Base-by-base conservation (phyloP, 352 stramenopile species). In the Phytophthora pinifolia region DNA sequence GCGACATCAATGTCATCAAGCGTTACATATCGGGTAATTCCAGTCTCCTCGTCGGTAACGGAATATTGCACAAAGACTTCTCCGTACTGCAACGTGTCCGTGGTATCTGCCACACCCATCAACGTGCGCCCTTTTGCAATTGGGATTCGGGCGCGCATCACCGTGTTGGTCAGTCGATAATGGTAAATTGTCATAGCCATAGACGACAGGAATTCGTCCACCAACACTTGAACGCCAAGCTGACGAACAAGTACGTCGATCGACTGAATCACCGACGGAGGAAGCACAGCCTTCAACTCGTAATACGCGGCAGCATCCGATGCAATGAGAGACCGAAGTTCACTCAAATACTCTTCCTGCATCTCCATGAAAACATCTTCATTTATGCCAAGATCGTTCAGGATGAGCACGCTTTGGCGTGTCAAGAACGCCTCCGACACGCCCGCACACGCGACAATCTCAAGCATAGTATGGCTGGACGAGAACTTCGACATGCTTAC, bases 31-130 rank as follows among this genome's bases (percentile, higher is more conserved):
- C 35, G 46, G 39, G 65, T 49, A 5, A 42, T 25, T 4, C 47
- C 58, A 18, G 29, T 52, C 3, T 58, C 48, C 1, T 78, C 61
- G 4, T 78, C 79, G 22, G 55, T 62, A 25, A 84, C 71, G 1
- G 74, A 74, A 45, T 89, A 90, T 38, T 88, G 84, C 1, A 94
- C 80, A 59, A 88, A 94, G 4, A 94, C 76, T 52, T 88, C 66
- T 1, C 81, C 81, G 15, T 90, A 88, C 12, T 70, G 25, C 14
- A 94, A 64, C 6, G 77, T 86, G 0, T 64, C 59, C 1, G 83
- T 91, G 36, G 92, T 91, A 55, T 94, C 85, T 0, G 78, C 73
- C n/a, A 94, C 85, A 3, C 85, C 85, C 76, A 94, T 89, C 18
- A 92, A 62, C 3, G 64, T 81, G 15, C 83, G 65, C 0, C 77